Evolutionary conservation across 495 filamentous ascomycete genomes (phyloP).

Genomic region (Penicillium bialowiezense): DNA sequence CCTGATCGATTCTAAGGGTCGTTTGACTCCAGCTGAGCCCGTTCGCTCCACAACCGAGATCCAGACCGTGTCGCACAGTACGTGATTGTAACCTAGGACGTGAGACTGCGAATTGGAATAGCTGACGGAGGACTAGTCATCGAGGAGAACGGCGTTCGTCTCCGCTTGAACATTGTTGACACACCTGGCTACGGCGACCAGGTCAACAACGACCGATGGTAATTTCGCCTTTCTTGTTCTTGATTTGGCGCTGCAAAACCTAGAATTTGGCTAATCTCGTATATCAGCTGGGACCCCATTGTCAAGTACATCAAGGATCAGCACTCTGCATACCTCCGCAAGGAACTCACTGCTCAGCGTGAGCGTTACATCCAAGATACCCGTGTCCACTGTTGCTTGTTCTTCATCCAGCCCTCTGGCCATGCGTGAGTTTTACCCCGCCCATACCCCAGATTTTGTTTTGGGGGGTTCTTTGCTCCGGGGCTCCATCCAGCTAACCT

Average conservation of each 20-base stretch:
- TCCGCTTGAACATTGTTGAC: slow-evolving; percentile 76
- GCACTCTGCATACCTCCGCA: slow-evolving; percentile 98
- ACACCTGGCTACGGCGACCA: slow-evolving; percentile 79
- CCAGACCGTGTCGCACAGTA: slow-evolving; percentile 90
- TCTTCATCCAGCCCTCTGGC: slow-evolving; percentile 98
- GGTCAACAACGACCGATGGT: slow-evolving; percentile 81
- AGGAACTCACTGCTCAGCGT: slow-evolving; percentile 99
- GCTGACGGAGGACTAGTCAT: slow-evolving; percentile 61
- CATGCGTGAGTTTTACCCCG: slow-evolving; percentile 65
- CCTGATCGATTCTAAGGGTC: slow-evolving; percentile 97
- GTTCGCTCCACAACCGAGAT: slow-evolving; percentile 97
- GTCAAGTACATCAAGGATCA: slow-evolving; percentile 99
- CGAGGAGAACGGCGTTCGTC: slow-evolving; percentile 89
- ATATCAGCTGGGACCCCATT: slow-evolving; percentile 77
- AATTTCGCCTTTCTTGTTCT: slow-evolving; percentile 13
- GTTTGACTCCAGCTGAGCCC: slow-evolving; percentile 83
- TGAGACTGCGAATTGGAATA: slow-evolving; percentile 3
- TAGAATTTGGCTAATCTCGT: slow-evolving; percentile 33
- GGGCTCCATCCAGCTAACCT: background rate
- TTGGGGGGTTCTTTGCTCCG: background rate
- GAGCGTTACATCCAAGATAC: slow-evolving; percentile 99
- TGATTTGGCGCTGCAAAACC: no score
- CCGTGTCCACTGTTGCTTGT: slow-evolving; percentile 98
- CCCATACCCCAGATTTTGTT: background rate
- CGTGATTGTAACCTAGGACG: slow-evolving; percentile 10